Percentiles rank a stretch among this genome's conserved stretches.
These are phyloP conservation scores for Flaveria floridana DNA, from an alignment of 140 eudicot species.

Conservation along the genomic window DNA sequence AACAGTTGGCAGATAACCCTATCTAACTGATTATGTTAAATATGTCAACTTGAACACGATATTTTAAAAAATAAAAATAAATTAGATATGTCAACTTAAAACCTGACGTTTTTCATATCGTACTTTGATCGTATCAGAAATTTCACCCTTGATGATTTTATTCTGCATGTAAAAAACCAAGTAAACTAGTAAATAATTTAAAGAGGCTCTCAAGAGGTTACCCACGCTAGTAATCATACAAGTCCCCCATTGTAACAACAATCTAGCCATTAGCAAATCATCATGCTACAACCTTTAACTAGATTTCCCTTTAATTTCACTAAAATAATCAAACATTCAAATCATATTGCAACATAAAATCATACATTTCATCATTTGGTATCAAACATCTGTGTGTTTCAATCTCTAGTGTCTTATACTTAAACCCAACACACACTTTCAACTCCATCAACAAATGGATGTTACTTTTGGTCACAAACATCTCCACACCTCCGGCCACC, in stretches of 20 bases:
- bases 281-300: conserved; percentile 32
- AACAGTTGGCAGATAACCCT: no score
- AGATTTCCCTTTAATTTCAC: conserved; percentile 31
- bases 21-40: no score
- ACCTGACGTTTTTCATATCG: no score
- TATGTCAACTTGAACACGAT: no score
- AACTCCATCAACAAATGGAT: conserved; percentile 40
- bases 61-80: no score
- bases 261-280: conserved; percentile 39
- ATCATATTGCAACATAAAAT: conserved; percentile 31
- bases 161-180: no score
- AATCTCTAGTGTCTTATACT: conserved; percentile 3
- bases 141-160: no score
- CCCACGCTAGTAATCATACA: conserved; percentile 41
- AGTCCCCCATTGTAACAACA: conserved; percentile 39
- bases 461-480: conserved; percentile 27
- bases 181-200: background rate
- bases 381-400: conserved; percentile 21
- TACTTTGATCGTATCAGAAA: no score
- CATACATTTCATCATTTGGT: conserved; percentile 16
- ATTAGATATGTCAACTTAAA: no score
- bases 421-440: conserved; percentile 11
- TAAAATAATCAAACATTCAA: conserved; percentile 34
- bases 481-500: conserved; percentile 34
- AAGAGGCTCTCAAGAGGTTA: conserved; percentile 38